Conservation (phyloP, 345 rosid genomes). For the Eucalyptus fibrosa region DNA sequence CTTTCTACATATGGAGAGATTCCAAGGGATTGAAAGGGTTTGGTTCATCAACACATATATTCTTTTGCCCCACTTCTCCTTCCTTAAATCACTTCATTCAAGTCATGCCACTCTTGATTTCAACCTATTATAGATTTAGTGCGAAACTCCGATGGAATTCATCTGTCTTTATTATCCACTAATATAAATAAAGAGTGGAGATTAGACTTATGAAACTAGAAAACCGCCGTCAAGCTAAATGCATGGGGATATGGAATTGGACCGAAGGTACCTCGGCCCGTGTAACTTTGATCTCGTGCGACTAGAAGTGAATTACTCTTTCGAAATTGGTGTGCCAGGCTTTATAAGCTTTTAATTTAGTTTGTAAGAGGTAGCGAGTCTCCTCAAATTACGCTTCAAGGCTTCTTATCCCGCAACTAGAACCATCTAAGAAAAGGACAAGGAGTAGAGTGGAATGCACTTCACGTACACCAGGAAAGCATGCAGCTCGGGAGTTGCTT, state of each 20-base stretch:
- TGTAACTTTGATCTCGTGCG: neutral
- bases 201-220: neutral
- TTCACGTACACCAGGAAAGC: neutral
- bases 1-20: neutral
- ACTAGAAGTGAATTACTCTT: neutral
- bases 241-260: neutral
- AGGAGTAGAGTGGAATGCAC: constrained; percentile 14
- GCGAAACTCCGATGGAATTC: neutral
- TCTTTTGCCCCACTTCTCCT: too few relatives aligned
- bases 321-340: neutral
- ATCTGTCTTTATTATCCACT: neutral
- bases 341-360: neutral
- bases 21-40: neutral
- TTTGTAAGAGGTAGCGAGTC: neutral
- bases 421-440: neutral
- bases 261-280: neutral
- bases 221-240: neutral
- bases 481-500: neutral
- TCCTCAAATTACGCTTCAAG: neutral
- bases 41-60: neutral
- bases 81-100: neutral
- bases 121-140: neutral
- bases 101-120: neutral
- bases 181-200: neutral
- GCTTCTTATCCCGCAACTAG: neutral